A percentile compares a stretch with the other conserved stretches of the same genome.
Conservation (phyloP, 495 filamentous ascomycete genomes). For the Wilcoxina mikolae region DNA sequence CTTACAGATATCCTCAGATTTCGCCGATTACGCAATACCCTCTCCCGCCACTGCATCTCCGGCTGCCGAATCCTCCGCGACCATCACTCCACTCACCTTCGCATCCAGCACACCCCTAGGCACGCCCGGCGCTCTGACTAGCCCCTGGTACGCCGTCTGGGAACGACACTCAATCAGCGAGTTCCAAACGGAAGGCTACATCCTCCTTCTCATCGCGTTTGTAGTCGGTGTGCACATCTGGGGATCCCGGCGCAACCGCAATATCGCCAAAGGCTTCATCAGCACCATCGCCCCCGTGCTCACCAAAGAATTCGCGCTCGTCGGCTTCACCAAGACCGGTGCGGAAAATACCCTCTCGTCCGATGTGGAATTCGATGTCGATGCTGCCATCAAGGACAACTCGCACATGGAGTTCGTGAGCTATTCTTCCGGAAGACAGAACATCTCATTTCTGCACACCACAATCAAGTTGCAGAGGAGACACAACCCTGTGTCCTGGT, state of each 20-base stretch:
- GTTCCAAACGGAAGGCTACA: constrained; percentile 74
- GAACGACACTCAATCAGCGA: constrained; percentile 68
- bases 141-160: constrained; percentile 89
- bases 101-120: constrained; percentile 37
- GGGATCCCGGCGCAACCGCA: constrained; percentile 65
- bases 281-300: constrained; percentile 54
- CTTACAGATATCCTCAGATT: constrained; percentile 30
- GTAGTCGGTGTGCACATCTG: constrained; percentile 67
- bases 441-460: constrained; percentile 79
- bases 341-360: constrained; percentile 30
- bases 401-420: constrained; percentile 66
- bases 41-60: constrained; percentile 23
- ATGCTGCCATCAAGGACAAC: constrained; percentile 63
- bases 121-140: constrained; percentile 1
- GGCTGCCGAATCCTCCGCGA: constrained; percentile 12
- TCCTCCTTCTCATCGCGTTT: constrained; percentile 56
- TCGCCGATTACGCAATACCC: constrained; percentile 37
- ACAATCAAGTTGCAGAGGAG: constrained; percentile 71
- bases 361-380: constrained; percentile 34
- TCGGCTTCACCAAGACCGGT: constrained; percentile 52
- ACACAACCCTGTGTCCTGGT: constrained; percentile 67
- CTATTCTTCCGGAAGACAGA: constrained; percentile 89
- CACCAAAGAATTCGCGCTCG: constrained; percentile 69
- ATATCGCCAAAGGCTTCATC: constrained; percentile 68
- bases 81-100: constrained; percentile 32